Conservation (phyloP, 179 eudicot species). For the Beta lomatogona region DNA sequence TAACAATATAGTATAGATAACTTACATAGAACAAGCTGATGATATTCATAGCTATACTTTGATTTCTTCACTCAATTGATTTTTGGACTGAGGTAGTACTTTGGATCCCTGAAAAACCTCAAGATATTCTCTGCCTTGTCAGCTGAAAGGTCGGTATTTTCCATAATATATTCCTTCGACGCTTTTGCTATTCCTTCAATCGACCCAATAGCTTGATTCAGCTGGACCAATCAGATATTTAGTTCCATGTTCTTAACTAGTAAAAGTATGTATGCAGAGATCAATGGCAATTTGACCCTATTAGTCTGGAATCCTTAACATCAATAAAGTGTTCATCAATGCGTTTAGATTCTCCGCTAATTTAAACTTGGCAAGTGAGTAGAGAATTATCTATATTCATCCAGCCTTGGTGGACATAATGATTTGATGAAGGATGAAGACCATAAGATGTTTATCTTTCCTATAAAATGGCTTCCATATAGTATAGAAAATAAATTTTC, state of each 20-base stretch:
- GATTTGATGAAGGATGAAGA: neutral
- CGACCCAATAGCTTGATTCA: slow-evolving; percentile 80
- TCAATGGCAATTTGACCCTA: neutral
- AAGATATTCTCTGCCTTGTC: slow-evolving; percentile 72
- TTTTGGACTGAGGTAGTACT: slow-evolving; percentile 71
- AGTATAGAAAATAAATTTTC: neutral
- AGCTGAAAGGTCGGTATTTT: slow-evolving; percentile 85
- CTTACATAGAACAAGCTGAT: slow-evolving; percentile 22
- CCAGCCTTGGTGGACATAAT: neutral
- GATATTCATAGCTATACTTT: slow-evolving; percentile 3
- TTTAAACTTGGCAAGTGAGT: neutral
- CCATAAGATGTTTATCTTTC: neutral
- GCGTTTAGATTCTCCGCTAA: neutral
- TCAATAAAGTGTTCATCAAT: neutral
- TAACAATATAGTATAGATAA: neutral
- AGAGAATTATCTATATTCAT: neutral
- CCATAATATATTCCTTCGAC: slow-evolving; percentile 67
- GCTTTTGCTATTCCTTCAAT: slow-evolving; percentile 90
- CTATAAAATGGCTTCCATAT: neutral
- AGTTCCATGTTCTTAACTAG: neutral
- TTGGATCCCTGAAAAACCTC: slow-evolving; percentile 74
- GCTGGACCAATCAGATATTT: slow-evolving; percentile 44
- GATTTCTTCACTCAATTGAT: slow-evolving; percentile 37
- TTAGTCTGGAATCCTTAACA: neutral
- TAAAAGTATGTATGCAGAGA: slow-evolving; percentile 10